Conservation (phyloP, 1,284 basidiomycete species). For the Ustilago nuda region DNA sequence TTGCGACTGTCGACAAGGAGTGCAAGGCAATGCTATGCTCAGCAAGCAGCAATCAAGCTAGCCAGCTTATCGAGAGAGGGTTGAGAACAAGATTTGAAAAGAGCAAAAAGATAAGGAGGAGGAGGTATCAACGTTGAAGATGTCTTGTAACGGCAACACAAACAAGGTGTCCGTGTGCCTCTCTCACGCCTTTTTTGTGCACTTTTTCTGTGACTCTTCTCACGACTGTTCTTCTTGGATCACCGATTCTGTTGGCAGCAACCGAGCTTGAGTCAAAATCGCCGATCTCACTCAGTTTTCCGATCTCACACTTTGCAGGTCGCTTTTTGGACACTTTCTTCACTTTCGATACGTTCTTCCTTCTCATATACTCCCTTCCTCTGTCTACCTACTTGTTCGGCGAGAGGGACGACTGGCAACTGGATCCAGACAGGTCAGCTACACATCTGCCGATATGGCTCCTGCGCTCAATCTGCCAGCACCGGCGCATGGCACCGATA, state of each 20-base stretch:
- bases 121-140: neutral
- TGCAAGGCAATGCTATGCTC: neutral
- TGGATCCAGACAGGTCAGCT: neutral
- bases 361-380: neutral
- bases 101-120: neutral
- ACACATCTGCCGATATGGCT: conserved; percentile 25
- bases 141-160: neutral
- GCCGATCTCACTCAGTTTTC: conserved; percentile 19
- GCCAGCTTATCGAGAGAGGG: neutral
- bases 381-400: neutral
- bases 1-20: neutral
- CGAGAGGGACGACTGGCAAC: neutral
- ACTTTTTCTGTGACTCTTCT: no score
- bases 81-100: neutral
- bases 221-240: conserved; percentile 22
- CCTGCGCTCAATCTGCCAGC: conserved; percentile 60
- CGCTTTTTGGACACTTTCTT: conserved; percentile 12
- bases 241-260: conserved; percentile 20
- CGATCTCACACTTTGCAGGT: conserved; percentile 5
- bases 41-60: neutral
- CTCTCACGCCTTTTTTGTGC: neutral
- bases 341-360: conserved; percentile 1
- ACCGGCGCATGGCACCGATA: conserved; percentile 52
- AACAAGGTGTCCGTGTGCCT: conserved; percentile 12
- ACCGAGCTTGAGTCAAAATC: conserved; percentile 16